Conservation (phyloP, 768 basidiomycete genomes). For the Cantharellus cinnabarinus region DNA sequence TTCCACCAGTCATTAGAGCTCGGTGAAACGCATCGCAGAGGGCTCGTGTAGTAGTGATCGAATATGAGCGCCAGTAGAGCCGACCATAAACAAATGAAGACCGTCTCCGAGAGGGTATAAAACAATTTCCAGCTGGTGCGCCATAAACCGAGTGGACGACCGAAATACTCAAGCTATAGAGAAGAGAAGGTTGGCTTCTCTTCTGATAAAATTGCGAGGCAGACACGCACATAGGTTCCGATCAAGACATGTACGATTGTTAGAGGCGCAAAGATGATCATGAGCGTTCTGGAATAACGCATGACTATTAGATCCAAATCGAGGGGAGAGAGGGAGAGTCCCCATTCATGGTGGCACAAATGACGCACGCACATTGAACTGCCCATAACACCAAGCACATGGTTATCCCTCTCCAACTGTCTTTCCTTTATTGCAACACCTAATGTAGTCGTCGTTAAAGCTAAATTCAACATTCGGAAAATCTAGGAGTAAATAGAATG, state of each 20-base stretch:
- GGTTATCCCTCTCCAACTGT: constrained; percentile 27
- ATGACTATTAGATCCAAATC: not conserved
- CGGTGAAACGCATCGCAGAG: constrained; percentile 50
- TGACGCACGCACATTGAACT: constrained; percentile 40
- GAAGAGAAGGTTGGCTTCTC: not conserved
- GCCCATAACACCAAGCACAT: constrained; percentile 52
- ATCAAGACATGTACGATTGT: constrained; percentile 71
- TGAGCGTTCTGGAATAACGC: constrained; percentile 33
- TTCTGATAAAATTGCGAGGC: constrained; percentile 8
- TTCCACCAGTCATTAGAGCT: constrained; percentile 56
- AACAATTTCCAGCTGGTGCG: constrained; percentile 68
- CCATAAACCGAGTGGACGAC: constrained; percentile 83
- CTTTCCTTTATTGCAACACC: constrained; percentile 64
- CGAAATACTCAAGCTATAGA: constrained; percentile 73
- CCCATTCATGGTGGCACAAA: not conserved
- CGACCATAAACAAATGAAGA: constrained; percentile 89
- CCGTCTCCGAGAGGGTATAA: constrained; percentile 70
- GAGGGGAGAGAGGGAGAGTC: no score
- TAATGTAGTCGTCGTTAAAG: constrained; percentile 60
- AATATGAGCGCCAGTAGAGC: constrained; percentile 72
- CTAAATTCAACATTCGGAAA: constrained; percentile 67
- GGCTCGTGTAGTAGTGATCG: constrained; percentile 81
- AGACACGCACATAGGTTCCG: constrained; percentile 54
- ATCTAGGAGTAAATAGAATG: constrained; percentile 25
- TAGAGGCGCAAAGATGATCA: constrained; percentile 69